These are phyloP conservation scores for Amanita fuliginea DNA, from an alignment of 768 basidiomycete species.

Conservation along the genomic window DNA sequence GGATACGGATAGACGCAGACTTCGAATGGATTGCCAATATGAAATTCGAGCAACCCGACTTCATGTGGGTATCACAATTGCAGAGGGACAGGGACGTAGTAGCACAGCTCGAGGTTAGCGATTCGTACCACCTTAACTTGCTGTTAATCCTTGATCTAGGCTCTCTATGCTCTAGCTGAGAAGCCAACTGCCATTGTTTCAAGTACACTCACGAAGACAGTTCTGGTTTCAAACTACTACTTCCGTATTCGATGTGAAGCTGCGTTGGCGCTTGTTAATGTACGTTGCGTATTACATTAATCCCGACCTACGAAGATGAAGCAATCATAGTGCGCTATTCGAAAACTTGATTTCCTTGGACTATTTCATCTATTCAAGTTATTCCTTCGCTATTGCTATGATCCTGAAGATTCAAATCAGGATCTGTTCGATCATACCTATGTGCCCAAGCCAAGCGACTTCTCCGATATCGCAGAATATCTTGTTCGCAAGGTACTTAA, in stretches of 20 bases:
- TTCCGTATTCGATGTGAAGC: constrained; percentile 95
- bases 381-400: constrained; percentile 84
- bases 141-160: constrained; percentile 33
- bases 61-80: constrained; percentile 97
- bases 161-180: constrained; percentile 77
- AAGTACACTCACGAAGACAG: constrained; percentile 86
- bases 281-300: constrained; percentile 26
- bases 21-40: constrained; percentile 97
- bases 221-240: constrained; percentile 92
- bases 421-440: constrained; percentile 81
- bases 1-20: constrained; percentile 98
- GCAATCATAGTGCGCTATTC: constrained; percentile 64
- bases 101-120: constrained; percentile 85
- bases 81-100: constrained; percentile 95
- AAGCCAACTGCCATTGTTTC: constrained; percentile 80
- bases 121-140: neutral
- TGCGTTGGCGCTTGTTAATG: constrained; percentile 70
- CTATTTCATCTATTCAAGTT: constrained; percentile 95
- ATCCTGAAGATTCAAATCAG: constrained; percentile 70
- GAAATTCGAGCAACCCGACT: constrained; percentile 91
- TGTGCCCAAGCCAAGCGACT: constrained; percentile 94
- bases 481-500: constrained; percentile 81
- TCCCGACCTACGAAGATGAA: constrained; percentile 6
- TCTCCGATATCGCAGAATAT: constrained; percentile 84
- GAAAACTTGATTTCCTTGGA: constrained; percentile 76